phyloP scores from a whole-genome alignment of 2,329 filamentous ascomycete species.

The Botrytis pseudocinerea region DNA sequence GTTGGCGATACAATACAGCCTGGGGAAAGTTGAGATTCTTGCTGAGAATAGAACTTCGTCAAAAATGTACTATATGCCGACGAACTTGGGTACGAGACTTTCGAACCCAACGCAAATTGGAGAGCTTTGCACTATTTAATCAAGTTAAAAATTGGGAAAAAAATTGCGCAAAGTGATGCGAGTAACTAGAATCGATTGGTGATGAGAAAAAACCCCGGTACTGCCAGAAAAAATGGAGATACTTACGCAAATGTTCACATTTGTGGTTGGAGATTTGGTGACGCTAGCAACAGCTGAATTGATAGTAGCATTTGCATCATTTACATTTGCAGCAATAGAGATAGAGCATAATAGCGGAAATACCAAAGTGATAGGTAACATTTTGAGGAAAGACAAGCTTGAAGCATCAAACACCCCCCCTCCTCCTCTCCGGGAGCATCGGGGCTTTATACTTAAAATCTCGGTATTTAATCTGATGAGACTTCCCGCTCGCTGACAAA shows the following conservation, averaged over 20 bases:
- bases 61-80: not conserved
- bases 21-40: not conserved
- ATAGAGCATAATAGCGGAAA: not conserved
- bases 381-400: not conserved
- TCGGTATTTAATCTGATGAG: not conserved
- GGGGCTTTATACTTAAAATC: not conserved
- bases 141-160: not conserved
- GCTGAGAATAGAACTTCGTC: not conserved
- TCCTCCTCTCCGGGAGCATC: too few species aligned
- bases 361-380: not conserved
- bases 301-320: not conserved
- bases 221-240: not conserved
- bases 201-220: too few species aligned
- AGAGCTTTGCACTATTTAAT: constrained; percentile 2
- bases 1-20: not conserved
- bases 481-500: not conserved
- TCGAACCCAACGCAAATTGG: not conserved
- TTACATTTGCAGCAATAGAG: not conserved
- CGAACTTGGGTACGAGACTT: not conserved
- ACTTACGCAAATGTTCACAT: constrained; percentile 7
- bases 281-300: not conserved
- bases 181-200: not conserved
- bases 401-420: not conserved
- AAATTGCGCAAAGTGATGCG: not conserved
- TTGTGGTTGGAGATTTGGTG: not conserved